A percentile compares a stretch with the other conserved stretches of the same genome.
Evolutionary conservation across 768 basidiomycete genomes (phyloP).

Genomic region (Panellus pusillus): DNA sequence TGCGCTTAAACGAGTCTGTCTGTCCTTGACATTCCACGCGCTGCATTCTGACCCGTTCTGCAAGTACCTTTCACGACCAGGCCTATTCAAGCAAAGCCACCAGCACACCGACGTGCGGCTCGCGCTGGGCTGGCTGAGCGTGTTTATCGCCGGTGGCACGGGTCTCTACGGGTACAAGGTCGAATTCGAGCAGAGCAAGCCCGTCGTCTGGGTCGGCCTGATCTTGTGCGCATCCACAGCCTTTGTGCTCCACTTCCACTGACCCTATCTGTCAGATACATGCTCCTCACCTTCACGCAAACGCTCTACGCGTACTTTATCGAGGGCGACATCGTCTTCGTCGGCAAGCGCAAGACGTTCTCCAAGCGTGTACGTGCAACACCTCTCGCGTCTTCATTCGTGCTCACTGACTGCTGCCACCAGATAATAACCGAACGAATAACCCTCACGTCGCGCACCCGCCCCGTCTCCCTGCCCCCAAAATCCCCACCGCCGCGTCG

Average conservation of each 20-base stretch:
- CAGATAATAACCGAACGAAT: constrained; percentile 92
- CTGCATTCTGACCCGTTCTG: not conserved
- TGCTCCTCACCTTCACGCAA: constrained; percentile 68
- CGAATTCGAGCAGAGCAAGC: constrained; percentile 89
- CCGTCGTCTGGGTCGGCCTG: constrained; percentile 75
- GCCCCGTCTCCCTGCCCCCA: constrained; percentile 47
- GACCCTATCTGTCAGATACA: constrained; percentile 52
- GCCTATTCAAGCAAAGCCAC: constrained; percentile 84
- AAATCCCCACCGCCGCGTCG: constrained; percentile 21
- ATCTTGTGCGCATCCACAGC: constrained; percentile 55
- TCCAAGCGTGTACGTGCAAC: constrained; percentile 67
- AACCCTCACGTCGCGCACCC: constrained; percentile 69
- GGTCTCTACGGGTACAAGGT: constrained; percentile 84
- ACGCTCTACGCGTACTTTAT: constrained; percentile 84
- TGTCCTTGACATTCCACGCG: not conserved
- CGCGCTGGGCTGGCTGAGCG: constrained; percentile 82
- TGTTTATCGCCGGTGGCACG: constrained; percentile 78
- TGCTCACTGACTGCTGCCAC: constrained; percentile 24
- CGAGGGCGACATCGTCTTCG: constrained; percentile 82
- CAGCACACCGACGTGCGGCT: constrained; percentile 88
- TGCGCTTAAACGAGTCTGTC: constrained; percentile 78
- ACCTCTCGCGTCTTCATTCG: constrained; percentile 17
- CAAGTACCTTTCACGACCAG: constrained; percentile 77
- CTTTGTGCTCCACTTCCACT: constrained; percentile 4
- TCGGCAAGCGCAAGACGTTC: constrained; percentile 87